Conservation (phyloP, 2,329 filamentous ascomycete species). For the Waltergamsia citrina region DNA sequence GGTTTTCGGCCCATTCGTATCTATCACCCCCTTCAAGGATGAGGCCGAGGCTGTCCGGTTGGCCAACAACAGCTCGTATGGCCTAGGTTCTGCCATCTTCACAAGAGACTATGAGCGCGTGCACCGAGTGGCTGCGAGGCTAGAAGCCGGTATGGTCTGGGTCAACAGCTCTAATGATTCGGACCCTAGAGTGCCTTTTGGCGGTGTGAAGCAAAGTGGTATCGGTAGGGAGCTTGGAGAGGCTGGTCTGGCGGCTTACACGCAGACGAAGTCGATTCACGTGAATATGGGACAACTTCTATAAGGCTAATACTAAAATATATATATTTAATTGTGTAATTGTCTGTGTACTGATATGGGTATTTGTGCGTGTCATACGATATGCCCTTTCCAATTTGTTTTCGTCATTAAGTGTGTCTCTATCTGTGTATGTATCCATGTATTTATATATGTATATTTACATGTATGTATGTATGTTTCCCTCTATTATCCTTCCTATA, state of each 20-base stretch:
- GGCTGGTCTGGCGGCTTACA: conserved; percentile 26
- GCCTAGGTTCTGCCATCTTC: conserved; percentile 42
- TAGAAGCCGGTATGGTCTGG: conserved; percentile 38
- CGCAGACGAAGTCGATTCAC: conserved; percentile 20
- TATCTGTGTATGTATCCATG: no score
- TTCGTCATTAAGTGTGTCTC: no score
- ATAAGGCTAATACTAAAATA: neutral
- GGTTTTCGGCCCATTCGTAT: conserved; percentile 15
- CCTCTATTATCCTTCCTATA: no score
- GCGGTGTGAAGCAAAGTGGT: conserved; percentile 49
- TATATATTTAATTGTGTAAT: no score
- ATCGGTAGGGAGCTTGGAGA: conserved; percentile 41
- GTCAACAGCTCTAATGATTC: conserved; percentile 17
- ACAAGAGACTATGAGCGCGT: conserved; percentile 34
- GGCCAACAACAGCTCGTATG: conserved; percentile 34
- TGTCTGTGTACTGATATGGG: no score
- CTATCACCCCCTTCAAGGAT: conserved; percentile 9
- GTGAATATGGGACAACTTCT: conserved; percentile 10
- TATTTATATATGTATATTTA: no score
- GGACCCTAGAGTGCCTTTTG: conserved; percentile 12
- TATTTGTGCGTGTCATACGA: no score
- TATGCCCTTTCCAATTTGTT: no score
- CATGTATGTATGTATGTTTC: no score
- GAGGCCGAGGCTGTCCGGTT: conserved; percentile 12
- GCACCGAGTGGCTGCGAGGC: conserved; percentile 28